A percentile compares a stretch with the other conserved stretches of the same genome.
phyloP scores from a whole-genome alignment of 1,284 basidiomycete genomes.

The Ganoderma lingzhi region DNA sequence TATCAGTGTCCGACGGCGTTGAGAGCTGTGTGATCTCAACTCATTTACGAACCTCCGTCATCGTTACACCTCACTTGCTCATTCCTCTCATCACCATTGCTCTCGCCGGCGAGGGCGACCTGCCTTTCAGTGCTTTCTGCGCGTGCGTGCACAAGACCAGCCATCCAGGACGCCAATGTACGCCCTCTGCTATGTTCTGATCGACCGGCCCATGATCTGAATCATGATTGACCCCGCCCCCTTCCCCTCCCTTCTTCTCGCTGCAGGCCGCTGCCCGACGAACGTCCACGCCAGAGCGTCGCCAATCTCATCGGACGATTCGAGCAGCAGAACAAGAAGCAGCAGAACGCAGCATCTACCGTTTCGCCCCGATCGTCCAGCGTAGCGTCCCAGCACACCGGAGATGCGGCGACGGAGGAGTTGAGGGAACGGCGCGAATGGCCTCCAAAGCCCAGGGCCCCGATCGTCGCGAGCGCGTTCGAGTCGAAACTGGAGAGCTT shows the following conservation, averaged over 20 bases:
- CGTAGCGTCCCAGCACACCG: constrained; percentile 60
- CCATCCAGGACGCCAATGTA: constrained; percentile 33
- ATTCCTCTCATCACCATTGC: constrained; percentile 28
- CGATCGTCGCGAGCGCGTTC: constrained; percentile 19
- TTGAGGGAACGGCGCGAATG: constrained; percentile 76
- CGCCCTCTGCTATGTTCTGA: constrained; percentile 24
- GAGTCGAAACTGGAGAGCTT: constrained; percentile 17
- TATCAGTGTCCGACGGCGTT: neutral
- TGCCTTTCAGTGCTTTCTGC: constrained; percentile 27
- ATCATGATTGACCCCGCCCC: constrained; percentile 29
- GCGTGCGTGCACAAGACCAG: constrained; percentile 29
- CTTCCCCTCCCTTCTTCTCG: neutral
- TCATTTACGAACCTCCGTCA: constrained; percentile 30
- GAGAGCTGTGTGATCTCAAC: constrained; percentile 25
- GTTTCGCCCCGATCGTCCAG: constrained; percentile 63
- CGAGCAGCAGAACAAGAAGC: constrained; percentile 77
- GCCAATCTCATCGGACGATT: constrained; percentile 87
- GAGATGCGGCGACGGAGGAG: constrained; percentile 70
- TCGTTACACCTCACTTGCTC: constrained; percentile 28
- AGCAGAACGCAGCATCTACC: constrained; percentile 49
- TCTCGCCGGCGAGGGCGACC: constrained; percentile 40
- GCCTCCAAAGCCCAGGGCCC: constrained; percentile 58
- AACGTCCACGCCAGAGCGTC: constrained; percentile 80
- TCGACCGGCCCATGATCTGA: constrained; percentile 29
- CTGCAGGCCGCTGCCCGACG: constrained; percentile 82